Conservation (phyloP, 2,329 filamentous ascomycete species). For the Aureobasidium melanogenum region DNA sequence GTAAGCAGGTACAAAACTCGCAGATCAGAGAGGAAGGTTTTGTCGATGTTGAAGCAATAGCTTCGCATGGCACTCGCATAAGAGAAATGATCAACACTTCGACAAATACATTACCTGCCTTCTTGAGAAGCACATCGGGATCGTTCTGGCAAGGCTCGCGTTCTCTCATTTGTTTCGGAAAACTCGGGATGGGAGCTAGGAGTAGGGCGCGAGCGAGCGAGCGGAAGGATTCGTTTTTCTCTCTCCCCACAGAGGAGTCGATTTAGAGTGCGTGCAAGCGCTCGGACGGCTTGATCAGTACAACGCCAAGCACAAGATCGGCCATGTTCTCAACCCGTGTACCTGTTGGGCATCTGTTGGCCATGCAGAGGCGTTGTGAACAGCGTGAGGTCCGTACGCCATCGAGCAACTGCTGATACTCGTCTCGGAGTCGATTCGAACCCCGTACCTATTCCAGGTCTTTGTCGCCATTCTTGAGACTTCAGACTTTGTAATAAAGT, state of each 20-base stretch:
- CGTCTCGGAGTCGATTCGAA: not conserved
- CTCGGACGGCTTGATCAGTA: not conserved
- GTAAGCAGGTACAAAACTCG: not conserved
- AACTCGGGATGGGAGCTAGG: not conserved
- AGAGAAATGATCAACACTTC: not conserved
- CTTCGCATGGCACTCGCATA: not conserved
- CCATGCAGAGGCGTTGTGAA: not conserved
- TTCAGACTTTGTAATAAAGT: not conserved
- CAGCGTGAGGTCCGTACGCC: too few species aligned
- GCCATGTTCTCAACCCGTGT: not conserved
- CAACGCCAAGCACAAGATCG: not conserved
- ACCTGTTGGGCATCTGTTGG: not conserved
- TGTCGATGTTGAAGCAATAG: slow-evolving; percentile 2
- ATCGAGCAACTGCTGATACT: not conserved
- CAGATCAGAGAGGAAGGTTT: not conserved
- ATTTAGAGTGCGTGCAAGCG: not conserved
- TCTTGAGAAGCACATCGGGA: not conserved
- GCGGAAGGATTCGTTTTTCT: slow-evolving; percentile 3
- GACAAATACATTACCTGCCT: not conserved
- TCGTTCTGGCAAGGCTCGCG: not conserved
- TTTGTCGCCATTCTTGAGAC: not conserved
- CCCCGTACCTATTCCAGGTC: not conserved
- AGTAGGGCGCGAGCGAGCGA: not conserved
- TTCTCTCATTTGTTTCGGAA: not conserved
- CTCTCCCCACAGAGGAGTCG: not conserved